These are phyloP conservation scores for Globisporangium viniferum DNA, from an alignment of 352 stramenopile genomes.

Conservation along the genomic window DNA sequence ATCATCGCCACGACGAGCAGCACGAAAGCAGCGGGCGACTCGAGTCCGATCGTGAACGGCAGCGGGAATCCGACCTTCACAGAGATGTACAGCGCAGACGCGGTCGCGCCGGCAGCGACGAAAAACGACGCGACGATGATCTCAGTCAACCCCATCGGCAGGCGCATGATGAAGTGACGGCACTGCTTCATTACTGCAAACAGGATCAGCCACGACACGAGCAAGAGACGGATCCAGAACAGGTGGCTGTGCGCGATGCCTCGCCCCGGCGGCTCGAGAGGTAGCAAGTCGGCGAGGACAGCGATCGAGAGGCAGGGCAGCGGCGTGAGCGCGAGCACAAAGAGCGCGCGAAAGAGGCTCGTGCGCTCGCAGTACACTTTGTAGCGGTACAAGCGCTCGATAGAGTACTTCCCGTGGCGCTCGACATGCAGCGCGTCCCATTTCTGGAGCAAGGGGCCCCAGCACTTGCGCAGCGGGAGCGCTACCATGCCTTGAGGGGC, in stretches of 20 bases:
- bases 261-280: background rate
- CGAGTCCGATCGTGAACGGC: background rate
- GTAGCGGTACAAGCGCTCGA: constrained; percentile 7
- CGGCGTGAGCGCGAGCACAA: constrained; percentile 12
- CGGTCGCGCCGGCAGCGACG: background rate
- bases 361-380: background rate
- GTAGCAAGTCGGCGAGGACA: constrained; percentile 7
- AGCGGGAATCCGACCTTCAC: background rate
- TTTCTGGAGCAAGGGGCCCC: background rate
- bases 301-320: constrained; percentile 5
- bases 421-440: constrained; percentile 13
- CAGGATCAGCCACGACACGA: constrained; percentile 11
- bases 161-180: constrained; percentile 2
- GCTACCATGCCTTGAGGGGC: background rate
- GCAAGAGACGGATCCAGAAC: constrained; percentile 13
- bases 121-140: background rate
- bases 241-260: background rate
- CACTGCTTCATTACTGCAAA: constrained; percentile 13
- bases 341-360: background rate
- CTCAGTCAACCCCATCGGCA: background rate
- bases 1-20: background rate
- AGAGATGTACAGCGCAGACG: background rate
- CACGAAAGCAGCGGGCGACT: background rate
- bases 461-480: background rate
- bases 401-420: constrained; percentile 15